Evolutionary conservation across 2,329 filamentous ascomycete species (phyloP).

Genomic region (Monosporascus sp.): DNA sequence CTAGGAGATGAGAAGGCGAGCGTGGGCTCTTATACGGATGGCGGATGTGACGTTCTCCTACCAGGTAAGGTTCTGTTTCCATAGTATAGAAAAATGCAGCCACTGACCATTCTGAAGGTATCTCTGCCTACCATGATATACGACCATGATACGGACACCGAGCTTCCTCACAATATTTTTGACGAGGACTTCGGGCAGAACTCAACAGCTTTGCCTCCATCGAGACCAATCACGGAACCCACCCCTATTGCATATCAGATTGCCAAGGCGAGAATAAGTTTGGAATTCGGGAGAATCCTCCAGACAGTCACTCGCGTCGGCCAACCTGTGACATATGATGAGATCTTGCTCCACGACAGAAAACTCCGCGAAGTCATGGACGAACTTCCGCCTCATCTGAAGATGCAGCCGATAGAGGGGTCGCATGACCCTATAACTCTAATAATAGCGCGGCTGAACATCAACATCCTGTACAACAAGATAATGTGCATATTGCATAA

Average conservation of each 20-base stretch:
- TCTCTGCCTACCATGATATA: slow-evolving; percentile 65
- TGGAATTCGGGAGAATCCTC: slow-evolving; percentile 66
- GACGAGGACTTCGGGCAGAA: slow-evolving; percentile 73
- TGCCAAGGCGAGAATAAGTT: slow-evolving; percentile 61
- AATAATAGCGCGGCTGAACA: slow-evolving; percentile 76
- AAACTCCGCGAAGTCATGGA: slow-evolving; percentile 56
- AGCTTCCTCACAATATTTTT: slow-evolving; percentile 70
- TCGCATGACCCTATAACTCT: slow-evolving; percentile 76
- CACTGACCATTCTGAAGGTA: slow-evolving; percentile 28
- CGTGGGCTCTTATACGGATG: slow-evolving; percentile 67
- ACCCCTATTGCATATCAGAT: slow-evolving; percentile 79
- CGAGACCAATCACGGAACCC: slow-evolving; percentile 61
- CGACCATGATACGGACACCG: slow-evolving; percentile 68
- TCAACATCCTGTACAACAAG: slow-evolving; percentile 84
- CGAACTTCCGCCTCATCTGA: slow-evolving; percentile 73
- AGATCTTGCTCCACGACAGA: slow-evolving; percentile 57
- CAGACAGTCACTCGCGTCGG: slow-evolving; percentile 56
- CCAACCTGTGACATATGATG: slow-evolving; percentile 54
- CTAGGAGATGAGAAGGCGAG: slow-evolving; percentile 64
- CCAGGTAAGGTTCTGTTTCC: slow-evolving; percentile 43
- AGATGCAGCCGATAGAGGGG: slow-evolving; percentile 68
- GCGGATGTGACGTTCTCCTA: slow-evolving; percentile 74
- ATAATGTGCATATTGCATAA: slow-evolving; percentile 84
- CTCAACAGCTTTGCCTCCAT: slow-evolving; percentile 61
- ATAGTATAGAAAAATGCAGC: not conserved